Evolutionary conservation across 495 filamentous ascomycete species (phyloP).

Genomic region (Penicillium fimorum): DNA sequence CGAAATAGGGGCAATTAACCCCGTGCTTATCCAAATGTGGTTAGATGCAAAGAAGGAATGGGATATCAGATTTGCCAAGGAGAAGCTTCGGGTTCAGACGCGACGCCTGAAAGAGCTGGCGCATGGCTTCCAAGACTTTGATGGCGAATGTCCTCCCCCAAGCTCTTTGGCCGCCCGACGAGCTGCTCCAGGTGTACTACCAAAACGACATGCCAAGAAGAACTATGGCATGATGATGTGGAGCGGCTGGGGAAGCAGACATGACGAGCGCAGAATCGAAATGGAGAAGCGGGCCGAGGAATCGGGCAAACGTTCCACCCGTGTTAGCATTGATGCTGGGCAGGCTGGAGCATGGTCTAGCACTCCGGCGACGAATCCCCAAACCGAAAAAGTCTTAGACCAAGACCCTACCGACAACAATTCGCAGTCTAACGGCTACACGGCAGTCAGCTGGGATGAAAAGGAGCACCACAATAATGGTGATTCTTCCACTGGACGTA

Average conservation of each 20-base stretch:
- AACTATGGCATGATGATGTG: constrained; percentile 79
- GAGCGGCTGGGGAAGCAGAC: constrained; percentile 81
- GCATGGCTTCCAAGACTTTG: constrained; percentile 65
- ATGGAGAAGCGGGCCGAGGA: constrained; percentile 41
- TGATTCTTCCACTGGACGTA: neutral
- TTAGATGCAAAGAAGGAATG: constrained; percentile 65
- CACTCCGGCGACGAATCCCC: constrained; percentile 12
- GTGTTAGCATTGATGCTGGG: constrained; percentile 36
- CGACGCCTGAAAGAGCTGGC: constrained; percentile 67
- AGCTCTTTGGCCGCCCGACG: constrained; percentile 75
- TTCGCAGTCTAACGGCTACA: constrained; percentile 5
- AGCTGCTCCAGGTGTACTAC: constrained; percentile 51
- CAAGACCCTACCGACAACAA: neutral
- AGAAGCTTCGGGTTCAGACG: constrained; percentile 66
- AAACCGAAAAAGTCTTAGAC: constrained; percentile 1
- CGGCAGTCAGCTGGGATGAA: constrained; percentile 18
- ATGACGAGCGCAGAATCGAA: constrained; percentile 71
- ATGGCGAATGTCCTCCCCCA: constrained; percentile 76
- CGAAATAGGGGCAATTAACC: constrained; percentile 75
- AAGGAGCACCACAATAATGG: constrained; percentile 12
- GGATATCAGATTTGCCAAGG: constrained; percentile 65
- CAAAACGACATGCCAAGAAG: constrained; percentile 48
- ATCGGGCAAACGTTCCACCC: constrained; percentile 25
- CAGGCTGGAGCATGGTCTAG: constrained; percentile 37
- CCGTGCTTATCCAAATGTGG: constrained; percentile 80